These are phyloP conservation scores for Coemansia asiatica DNA, from an alignment of 192 early-diverging fungal species.

Conservation along the genomic window DNA sequence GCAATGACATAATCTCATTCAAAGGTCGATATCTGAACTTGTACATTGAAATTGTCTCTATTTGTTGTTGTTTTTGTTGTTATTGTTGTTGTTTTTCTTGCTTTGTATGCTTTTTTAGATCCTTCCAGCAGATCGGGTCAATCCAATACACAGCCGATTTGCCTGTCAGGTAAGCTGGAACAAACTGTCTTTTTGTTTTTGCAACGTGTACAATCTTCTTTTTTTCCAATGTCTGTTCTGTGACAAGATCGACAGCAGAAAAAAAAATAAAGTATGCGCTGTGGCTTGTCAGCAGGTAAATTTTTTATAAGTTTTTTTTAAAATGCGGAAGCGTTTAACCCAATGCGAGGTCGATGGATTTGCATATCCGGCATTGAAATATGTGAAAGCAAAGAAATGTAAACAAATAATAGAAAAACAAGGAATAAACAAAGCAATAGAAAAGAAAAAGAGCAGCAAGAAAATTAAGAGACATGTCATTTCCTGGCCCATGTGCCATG, in stretches of 20 bases:
- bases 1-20: no score
- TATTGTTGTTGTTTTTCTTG: not conserved
- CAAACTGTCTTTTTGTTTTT: not conserved
- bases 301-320: not conserved
- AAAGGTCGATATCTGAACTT: no score
- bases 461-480: not conserved
- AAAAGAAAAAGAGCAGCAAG: not conserved
- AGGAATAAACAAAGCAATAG: not conserved
- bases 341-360: not conserved
- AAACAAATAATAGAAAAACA: not conserved
- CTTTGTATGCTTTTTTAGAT: not conserved
- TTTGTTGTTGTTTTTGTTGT: not conserved
- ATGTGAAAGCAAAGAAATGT: not conserved
- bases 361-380: not conserved
- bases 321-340: not conserved
- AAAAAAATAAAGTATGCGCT: not conserved
- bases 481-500: not conserved
- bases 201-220: not conserved
- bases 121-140: conserved; percentile 1
- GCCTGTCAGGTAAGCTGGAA: not conserved
- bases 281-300: not conserved
- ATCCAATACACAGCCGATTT: not conserved
- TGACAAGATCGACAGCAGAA: not conserved
- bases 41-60: no score
- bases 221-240: not conserved